Conservation (phyloP, 2,329 filamentous ascomycete species). For the Lecanoromycetidae sp. region DNA sequence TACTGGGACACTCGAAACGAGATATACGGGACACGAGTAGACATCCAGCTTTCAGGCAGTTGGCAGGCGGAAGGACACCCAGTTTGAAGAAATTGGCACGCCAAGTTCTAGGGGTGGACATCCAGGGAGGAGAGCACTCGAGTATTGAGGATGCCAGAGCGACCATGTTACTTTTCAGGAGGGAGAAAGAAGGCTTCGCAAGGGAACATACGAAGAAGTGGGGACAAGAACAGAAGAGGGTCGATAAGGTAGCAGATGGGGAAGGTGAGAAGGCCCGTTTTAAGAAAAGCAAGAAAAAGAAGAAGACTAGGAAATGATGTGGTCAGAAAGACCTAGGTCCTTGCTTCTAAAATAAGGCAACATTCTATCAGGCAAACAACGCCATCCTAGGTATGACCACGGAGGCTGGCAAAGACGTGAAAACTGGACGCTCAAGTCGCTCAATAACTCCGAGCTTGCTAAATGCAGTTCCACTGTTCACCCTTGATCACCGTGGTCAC, state of each 20-base stretch:
- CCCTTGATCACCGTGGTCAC: no score
- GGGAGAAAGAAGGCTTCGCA: constrained; percentile 76
- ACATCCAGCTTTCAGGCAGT: constrained; percentile 59
- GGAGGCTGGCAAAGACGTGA: constrained; percentile 3
- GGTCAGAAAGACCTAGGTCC: neutral
- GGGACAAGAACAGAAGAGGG: constrained; percentile 22
- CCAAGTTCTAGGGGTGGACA: constrained; percentile 45
- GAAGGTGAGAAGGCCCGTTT: constrained; percentile 24
- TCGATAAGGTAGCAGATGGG: constrained; percentile 21
- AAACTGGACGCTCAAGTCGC: constrained; percentile 21
- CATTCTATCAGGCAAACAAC: neutral
- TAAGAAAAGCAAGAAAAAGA: constrained; percentile 37
- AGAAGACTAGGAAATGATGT: constrained; percentile 33
- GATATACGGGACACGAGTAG: constrained; percentile 78
- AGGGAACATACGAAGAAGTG: constrained; percentile 61
- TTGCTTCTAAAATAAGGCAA: neutral
- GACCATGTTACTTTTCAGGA: constrained; percentile 77
- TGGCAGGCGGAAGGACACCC: constrained; percentile 36
- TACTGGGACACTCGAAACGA: constrained; percentile 63
- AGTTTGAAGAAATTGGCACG: constrained; percentile 45
- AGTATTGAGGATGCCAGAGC: constrained; percentile 69
- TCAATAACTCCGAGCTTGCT: constrained; percentile 1
- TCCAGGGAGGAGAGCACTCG: constrained; percentile 49
- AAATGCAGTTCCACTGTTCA: constrained; percentile 1
- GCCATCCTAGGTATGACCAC: neutral